Conservation (phyloP, 164 flowering plant species). For the Chimonanthus salicifolius region DNA sequence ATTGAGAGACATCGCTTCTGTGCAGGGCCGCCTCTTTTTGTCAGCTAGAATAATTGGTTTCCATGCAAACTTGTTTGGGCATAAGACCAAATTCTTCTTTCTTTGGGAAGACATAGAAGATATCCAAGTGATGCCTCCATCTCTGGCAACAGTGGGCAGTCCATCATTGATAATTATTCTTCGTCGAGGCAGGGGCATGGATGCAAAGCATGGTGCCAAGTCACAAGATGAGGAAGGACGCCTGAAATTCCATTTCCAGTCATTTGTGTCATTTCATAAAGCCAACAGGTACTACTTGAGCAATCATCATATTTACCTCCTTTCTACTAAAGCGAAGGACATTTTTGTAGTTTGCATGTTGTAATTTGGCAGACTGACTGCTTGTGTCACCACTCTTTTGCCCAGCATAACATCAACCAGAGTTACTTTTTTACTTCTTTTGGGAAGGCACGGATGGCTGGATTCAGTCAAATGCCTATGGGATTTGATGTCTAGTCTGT, state of each 20-base stretch:
- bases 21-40: slow-evolving; percentile 91
- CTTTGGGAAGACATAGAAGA: slow-evolving; percentile 98
- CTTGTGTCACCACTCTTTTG: neutral
- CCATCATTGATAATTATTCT: slow-evolving; percentile 72
- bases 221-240: slow-evolving; percentile 80
- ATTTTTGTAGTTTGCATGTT: neutral
- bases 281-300: slow-evolving; percentile 60
- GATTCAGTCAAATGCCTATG: neutral
- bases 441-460: neutral
- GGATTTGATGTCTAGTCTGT: neutral
- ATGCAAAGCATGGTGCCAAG: slow-evolving; percentile 93
- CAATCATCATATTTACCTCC: neutral
- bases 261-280: slow-evolving; percentile 82
- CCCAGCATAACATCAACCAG: neutral
- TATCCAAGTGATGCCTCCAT: slow-evolving; percentile 66
- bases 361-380: neutral
- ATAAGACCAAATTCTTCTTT: slow-evolving; percentile 84
- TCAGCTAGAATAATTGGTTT: slow-evolving; percentile 92
- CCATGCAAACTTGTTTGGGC: slow-evolving; percentile 83
- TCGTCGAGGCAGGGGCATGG: slow-evolving; percentile 72
- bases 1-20: neutral
- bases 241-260: slow-evolving; percentile 87
- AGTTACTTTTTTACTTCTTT: neutral
- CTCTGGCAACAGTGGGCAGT: slow-evolving; percentile 89
- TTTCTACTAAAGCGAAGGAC: neutral